Evolutionary conservation across 164 flowering plant genomes (phyloP).

Genomic region (Macadamia tetraphylla): DNA sequence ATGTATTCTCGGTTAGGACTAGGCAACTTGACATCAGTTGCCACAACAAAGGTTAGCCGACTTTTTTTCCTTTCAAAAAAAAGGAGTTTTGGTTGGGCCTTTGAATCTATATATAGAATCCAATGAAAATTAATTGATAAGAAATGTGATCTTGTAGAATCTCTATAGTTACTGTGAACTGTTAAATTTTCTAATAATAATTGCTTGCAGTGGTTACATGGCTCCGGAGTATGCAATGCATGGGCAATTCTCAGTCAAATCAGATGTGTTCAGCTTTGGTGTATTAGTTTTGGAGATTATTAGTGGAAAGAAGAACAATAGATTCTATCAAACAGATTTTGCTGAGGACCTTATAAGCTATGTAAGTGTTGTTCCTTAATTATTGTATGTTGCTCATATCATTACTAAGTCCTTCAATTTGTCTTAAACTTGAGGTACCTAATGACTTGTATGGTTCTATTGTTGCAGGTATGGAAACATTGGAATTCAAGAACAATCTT

Average conservation of each 20-base stretch:
- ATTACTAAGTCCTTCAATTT: background rate
- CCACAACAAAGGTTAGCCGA: too few relatives aligned
- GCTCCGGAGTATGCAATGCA: constrained; percentile 1
- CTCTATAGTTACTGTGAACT: too few relatives aligned
- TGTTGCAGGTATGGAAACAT: background rate
- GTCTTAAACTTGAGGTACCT: background rate
- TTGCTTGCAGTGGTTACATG: constrained; percentile 1
- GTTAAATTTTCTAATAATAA: background rate
- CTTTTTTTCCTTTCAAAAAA: too few relatives aligned
- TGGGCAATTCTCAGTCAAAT: background rate
- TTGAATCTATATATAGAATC: too few relatives aligned
- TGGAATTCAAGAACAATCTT: background rate
- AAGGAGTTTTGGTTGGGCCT: too few relatives aligned
- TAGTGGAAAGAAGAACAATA: background rate
- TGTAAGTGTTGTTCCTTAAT: background rate
- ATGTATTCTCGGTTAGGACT: too few relatives aligned
- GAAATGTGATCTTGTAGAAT: too few relatives aligned
- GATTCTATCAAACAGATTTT: background rate
- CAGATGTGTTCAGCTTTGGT: background rate
- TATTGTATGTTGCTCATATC: background rate
- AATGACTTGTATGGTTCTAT: background rate
- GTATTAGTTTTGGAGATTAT: background rate
- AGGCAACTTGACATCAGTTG: too few relatives aligned
- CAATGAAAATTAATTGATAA: too few relatives aligned
- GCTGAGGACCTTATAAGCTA: background rate